Conservation (phyloP, 1,139 yeast species). For the Taiozyma sp. region DNA sequence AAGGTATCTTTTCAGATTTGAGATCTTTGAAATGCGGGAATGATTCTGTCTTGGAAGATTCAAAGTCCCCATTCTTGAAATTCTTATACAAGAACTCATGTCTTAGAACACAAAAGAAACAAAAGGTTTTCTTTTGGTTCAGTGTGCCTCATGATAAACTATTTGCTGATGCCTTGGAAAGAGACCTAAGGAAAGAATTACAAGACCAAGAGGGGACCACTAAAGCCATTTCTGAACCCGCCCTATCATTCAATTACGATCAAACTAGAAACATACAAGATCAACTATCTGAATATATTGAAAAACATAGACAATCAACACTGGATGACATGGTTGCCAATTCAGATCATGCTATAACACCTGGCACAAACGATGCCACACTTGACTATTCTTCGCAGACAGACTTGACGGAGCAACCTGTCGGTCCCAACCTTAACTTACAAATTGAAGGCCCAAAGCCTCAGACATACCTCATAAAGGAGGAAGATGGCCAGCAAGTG, state of each 20-base stretch:
- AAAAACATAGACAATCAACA: slow-evolving; percentile 25
- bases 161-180: slow-evolving; percentile 89
- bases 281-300: slow-evolving; percentile 45
- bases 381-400: neutral
- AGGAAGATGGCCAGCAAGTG: slow-evolving; percentile 17
- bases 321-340: neutral
- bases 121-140: slow-evolving; percentile 95
- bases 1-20: slow-evolving; percentile 89
- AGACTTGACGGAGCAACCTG: neutral
- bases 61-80: slow-evolving; percentile 80
- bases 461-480: slow-evolving; percentile 18
- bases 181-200: slow-evolving; percentile 81
- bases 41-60: slow-evolving; percentile 85
- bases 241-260: slow-evolving; percentile 54
- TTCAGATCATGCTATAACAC: neutral
- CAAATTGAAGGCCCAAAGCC: slow-evolving; percentile 1
- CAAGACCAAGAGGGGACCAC: slow-evolving; percentile 56
- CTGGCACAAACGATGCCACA: neutral
- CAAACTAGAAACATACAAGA: slow-evolving; percentile 37
- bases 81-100: slow-evolving; percentile 84
- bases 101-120: slow-evolving; percentile 91
- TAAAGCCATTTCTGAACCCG: slow-evolving; percentile 52
- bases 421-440: neutral
- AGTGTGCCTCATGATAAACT: slow-evolving; percentile 91
- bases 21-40: slow-evolving; percentile 82